Conservation (phyloP, 345 rosid genomes). For the Salix dunnii region DNA sequence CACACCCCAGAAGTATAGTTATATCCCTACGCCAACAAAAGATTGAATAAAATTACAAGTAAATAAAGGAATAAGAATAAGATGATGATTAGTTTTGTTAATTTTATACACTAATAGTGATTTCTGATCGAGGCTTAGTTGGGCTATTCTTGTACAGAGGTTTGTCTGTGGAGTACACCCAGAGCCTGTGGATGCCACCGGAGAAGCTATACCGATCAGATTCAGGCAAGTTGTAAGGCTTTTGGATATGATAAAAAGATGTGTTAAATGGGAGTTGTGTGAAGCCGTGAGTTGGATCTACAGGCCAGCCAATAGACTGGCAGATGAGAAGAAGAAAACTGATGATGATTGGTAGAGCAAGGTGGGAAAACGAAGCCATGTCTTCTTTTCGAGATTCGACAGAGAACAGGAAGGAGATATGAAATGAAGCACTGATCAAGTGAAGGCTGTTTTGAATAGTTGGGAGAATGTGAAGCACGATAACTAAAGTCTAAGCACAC, state of each 20-base stretch:
- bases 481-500: no score
- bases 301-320: not conserved
- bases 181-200: conserved; percentile 1
- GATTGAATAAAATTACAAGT: not conserved
- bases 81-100: not conserved
- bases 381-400: no score
- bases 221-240: conserved; percentile 2
- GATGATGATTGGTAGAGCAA: not conserved
- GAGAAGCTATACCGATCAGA: conserved; percentile 2
- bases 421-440: no score
- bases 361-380: no score
- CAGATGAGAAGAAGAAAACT: not conserved
- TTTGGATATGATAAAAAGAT: not conserved
- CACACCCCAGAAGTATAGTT: conserved; percentile 29
- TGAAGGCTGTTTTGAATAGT: no score
- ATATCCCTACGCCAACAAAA: conserved; percentile 19
- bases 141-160: conserved; percentile 7
- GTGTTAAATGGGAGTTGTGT: not conserved
- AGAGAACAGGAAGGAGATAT: no score
- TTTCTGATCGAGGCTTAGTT: conserved; percentile 10
- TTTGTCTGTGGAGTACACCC: conserved; percentile 10
- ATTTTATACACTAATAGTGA: not conserved
- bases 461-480: no score
- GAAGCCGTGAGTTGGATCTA: conserved; percentile 5
- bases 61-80: not conserved